phyloP scores from a whole-genome alignment of 345 rosid genomes.

The Reutealis trisperma region DNA sequence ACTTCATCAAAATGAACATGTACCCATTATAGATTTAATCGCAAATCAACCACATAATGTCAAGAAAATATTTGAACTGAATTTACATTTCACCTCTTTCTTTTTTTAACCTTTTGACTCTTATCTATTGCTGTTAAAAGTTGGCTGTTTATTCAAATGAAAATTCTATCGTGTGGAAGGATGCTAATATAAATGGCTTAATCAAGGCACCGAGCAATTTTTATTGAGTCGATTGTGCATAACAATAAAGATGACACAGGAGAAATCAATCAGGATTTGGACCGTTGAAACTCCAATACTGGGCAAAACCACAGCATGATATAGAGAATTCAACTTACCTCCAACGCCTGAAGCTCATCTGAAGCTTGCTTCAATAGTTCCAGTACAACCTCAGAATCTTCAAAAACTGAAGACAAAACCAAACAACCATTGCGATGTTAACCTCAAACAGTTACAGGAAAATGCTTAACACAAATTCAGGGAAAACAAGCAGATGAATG shows the following conservation, averaged over 20 bases:
- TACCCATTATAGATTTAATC: background rate
- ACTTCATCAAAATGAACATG: background rate
- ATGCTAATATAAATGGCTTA: background rate
- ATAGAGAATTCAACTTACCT: constrained; percentile 48
- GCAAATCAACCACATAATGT: background rate
- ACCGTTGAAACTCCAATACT: background rate
- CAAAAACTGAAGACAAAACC: constrained; percentile 45
- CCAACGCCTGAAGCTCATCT: constrained; percentile 72
- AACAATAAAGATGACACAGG: background rate
- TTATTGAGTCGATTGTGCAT: no score
- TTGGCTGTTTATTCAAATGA: background rate
- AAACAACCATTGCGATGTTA: background rate
- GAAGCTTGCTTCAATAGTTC: constrained; percentile 85
- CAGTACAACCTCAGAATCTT: constrained; percentile 61
- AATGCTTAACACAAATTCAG: background rate
- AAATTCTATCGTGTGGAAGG: background rate
- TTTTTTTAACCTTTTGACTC: background rate
- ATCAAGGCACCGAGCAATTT: no score
- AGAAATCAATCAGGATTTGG: background rate
- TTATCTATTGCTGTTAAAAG: background rate
- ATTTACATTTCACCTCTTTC: background rate
- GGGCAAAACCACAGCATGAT: background rate
- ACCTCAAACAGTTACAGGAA: background rate
- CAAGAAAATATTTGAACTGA: background rate
- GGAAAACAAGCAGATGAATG: background rate